Percentiles rank a stretch among this genome's conserved stretches.
Conservation (phyloP, 2,329 filamentous ascomycete genomes). For the Rhytidhysteron rufulum region DNA sequence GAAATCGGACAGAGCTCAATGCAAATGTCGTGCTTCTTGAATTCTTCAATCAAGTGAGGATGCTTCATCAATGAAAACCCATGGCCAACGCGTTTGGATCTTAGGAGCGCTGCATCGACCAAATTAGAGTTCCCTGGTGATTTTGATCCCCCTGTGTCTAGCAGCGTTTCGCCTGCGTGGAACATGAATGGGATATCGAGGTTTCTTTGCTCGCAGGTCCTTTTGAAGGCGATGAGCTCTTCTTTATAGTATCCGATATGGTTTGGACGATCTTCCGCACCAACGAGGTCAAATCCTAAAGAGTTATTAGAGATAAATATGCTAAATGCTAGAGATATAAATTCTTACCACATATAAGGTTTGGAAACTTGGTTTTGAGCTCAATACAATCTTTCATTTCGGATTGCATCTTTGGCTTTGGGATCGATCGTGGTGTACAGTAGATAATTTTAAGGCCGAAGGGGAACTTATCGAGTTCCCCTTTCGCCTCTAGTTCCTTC, state of each 20-base stretch:
- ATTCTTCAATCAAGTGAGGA: constrained; percentile 58
- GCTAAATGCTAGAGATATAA: no score
- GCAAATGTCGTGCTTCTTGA: constrained; percentile 60
- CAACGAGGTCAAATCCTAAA: constrained; percentile 65
- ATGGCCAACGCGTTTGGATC: constrained; percentile 68
- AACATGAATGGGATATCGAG: constrained; percentile 69
- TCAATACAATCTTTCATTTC: constrained; percentile 60
- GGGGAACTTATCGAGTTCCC: constrained; percentile 46
- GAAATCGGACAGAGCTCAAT: constrained; percentile 76
- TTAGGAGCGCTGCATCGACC: constrained; percentile 62
- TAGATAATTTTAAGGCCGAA: constrained; percentile 68
- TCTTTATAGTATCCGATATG: constrained; percentile 56
- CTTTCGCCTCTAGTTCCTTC: constrained; percentile 33
- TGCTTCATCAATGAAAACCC: constrained; percentile 68
- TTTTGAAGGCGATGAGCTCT: constrained; percentile 56
- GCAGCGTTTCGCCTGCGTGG: constrained; percentile 70
- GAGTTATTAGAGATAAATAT: constrained; percentile 11
- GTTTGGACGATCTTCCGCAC: constrained; percentile 61
- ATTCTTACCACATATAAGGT: constrained; percentile 60
- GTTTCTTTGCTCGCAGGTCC: constrained; percentile 44
- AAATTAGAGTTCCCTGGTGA: constrained; percentile 60
- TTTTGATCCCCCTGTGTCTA: constrained; percentile 58
- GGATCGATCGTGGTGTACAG: constrained; percentile 63
- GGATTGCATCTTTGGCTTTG: constrained; percentile 42
- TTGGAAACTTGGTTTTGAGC: constrained; percentile 55